These are phyloP conservation scores for Trametes pubescens DNA, from an alignment of 1,284 basidiomycete species.

Conservation along the genomic window DNA sequence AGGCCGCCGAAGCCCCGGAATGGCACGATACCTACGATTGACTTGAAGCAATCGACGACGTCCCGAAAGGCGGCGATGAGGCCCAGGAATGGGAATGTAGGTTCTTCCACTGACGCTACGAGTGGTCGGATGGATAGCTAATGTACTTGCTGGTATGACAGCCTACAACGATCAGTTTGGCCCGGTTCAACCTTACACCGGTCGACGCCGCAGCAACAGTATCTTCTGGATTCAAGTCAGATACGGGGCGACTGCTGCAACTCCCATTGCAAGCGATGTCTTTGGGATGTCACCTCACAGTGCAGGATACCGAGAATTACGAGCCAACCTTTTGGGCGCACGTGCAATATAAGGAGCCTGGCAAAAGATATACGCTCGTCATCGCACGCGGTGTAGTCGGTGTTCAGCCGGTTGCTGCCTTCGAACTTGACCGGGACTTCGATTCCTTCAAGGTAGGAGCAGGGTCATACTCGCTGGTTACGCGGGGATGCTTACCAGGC, in stretches of 20 bases:
- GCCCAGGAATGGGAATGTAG: constrained; percentile 18
- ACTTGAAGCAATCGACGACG: constrained; percentile 6
- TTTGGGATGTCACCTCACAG: constrained; percentile 21
- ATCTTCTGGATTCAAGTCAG: constrained; percentile 23
- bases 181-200: not conserved
- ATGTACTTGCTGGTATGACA: no score
- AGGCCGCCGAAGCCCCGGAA: not conserved
- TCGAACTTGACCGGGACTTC: constrained; percentile 17
- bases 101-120: not conserved
- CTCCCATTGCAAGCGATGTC: constrained; percentile 26
- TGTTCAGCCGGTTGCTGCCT: not conserved
- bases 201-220: constrained; percentile 21
- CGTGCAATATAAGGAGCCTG: not conserved
- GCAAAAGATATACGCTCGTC: not conserved
- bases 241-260: no score
- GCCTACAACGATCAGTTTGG: not conserved
- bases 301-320: constrained; percentile 6
- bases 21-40: not conserved
- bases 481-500: not conserved
- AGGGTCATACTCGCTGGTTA: not conserved
- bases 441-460: constrained; percentile 8
- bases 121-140: not conserved
- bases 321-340: constrained; percentile 19
- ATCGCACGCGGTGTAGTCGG: not conserved
- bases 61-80: constrained; percentile 25